Evolutionary conservation across 805 yeast genomes (phyloP).

Genomic region (Candida ficus): DNA sequence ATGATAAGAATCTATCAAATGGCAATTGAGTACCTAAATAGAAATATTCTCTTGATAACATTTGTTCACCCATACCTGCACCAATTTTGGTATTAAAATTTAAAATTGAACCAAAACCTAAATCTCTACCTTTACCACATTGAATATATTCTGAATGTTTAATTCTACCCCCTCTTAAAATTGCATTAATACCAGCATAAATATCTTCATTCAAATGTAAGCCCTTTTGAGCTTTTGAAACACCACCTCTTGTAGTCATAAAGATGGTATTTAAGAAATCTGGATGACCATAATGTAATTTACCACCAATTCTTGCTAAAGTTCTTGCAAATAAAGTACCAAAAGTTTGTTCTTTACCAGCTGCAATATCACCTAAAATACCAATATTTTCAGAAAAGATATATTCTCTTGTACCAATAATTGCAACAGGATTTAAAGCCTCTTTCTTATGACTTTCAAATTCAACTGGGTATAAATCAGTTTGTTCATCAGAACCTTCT

Average conservation of each 20-base stretch:
- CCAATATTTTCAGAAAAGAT: constrained; percentile 81
- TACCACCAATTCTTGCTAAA: constrained; percentile 76
- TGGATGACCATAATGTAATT: constrained; percentile 84
- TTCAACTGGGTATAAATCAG: constrained; percentile 43
- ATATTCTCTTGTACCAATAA: constrained; percentile 79
- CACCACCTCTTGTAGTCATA: constrained; percentile 85
- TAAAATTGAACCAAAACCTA: constrained; percentile 78
- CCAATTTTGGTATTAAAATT: constrained; percentile 83
- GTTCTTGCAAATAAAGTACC: constrained; percentile 83
- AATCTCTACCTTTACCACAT: constrained; percentile 84
- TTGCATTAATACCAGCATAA: constrained; percentile 80
- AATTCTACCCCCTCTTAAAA: constrained; percentile 75
- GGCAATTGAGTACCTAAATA: constrained; percentile 75
- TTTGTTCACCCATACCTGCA: constrained; percentile 89
- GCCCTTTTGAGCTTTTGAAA: constrained; percentile 80
- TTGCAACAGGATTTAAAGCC: constrained; percentile 56
- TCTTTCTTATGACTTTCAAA: constrained; percentile 21
- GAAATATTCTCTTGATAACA: constrained; percentile 76
- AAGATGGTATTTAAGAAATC: constrained; percentile 71
- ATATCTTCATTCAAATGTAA: constrained; percentile 81
- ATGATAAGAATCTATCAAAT: constrained; percentile 70
- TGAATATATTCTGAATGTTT: constrained; percentile 80
- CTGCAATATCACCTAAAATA: constrained; percentile 79
- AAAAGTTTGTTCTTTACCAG: constrained; percentile 85
- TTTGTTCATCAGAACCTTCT: constrained; percentile 31